These are phyloP conservation scores for Oryza punctata DNA, from an alignment of 176 grass and related monocot genomes.

Conservation along the genomic window DNA sequence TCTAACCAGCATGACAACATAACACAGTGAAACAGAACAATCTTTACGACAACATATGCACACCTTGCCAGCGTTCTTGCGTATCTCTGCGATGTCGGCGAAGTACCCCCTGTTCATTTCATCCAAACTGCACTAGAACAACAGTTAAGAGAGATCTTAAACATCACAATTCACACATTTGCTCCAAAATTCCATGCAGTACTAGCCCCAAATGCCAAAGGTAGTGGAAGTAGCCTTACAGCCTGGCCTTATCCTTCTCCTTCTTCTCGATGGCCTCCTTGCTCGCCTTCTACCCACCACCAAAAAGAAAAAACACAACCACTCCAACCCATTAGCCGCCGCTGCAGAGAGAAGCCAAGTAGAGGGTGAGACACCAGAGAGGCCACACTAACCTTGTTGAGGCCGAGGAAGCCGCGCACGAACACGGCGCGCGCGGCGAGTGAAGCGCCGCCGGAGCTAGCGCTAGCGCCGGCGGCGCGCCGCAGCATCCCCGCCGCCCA, in stretches of 20 bases:
- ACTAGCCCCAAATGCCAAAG: background rate
- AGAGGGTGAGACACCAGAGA: background rate
- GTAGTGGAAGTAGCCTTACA: constrained; percentile 47
- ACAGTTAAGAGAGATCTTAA: constrained; percentile 15
- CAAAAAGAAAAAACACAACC: background rate
- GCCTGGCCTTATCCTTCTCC: constrained; percentile 70
- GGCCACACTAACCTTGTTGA: constrained; percentile 43
- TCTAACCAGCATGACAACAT: background rate
- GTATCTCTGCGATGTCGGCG: constrained; percentile 68
- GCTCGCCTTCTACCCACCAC: constrained; percentile 34
- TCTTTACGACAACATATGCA: background rate
- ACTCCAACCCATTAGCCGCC: background rate
- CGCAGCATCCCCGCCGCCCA: constrained; percentile 19
- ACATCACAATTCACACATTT: constrained; percentile 16
- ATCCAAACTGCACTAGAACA: constrained; percentile 72
- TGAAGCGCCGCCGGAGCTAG: background rate
- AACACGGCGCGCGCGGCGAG: constrained; percentile 17
- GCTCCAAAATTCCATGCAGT: background rate
- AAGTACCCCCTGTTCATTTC: constrained; percentile 82
- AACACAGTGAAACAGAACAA: background rate
- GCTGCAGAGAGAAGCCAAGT: background rate
- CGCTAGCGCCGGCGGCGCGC: background rate
- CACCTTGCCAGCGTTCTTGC: constrained; percentile 80
- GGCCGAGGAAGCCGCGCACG: constrained; percentile 47
- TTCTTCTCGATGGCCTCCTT: constrained; percentile 68